Conservation (phyloP, 202 grass and related monocot species). For the Alloteropsis angusta region DNA sequence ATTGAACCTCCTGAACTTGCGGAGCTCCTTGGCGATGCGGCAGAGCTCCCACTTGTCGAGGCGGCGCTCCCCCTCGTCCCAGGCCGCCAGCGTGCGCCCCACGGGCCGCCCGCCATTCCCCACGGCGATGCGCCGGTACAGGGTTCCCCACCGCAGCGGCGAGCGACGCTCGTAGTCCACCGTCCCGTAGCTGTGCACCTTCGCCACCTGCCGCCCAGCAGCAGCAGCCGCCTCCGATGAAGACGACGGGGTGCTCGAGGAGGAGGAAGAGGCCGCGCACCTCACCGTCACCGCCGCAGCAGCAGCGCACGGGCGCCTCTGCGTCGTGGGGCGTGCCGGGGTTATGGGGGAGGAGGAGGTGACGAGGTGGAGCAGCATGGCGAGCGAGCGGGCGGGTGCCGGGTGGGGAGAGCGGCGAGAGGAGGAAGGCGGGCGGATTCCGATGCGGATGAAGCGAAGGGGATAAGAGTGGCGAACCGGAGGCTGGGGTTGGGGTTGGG, state of each 20-base stretch:
- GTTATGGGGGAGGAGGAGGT: conserved; percentile 18
- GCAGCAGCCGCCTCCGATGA: background rate
- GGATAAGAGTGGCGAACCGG: conserved; percentile 25
- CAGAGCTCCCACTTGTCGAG: conserved; percentile 77
- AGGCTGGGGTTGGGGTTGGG: background rate
- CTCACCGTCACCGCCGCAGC: background rate
- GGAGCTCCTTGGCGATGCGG: conserved; percentile 65
- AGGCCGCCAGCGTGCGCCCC: conserved; percentile 34
- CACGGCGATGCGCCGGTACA: conserved; percentile 66
- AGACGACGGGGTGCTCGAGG: background rate
- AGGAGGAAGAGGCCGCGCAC: conserved; percentile 8
- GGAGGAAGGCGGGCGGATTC: background rate
- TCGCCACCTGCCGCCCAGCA: conserved; percentile 39
- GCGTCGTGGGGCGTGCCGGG: background rate
- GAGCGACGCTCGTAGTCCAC: conserved; percentile 59
- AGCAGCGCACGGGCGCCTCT: background rate
- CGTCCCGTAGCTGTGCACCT: conserved; percentile 69
- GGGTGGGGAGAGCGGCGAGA: background rate
- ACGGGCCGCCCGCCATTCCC: conserved; percentile 18
- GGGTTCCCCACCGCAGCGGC: conserved; percentile 45
- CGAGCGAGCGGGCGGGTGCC: background rate
- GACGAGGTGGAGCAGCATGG: conserved; percentile 45
- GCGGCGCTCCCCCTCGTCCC: conserved; percentile 71
- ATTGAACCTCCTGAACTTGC: conserved; percentile 67
- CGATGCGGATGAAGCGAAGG: conserved; percentile 11